phyloP scores from a whole-genome alignment of 805 yeast genomes.

The Helenozyma rhizophorensis region DNA sequence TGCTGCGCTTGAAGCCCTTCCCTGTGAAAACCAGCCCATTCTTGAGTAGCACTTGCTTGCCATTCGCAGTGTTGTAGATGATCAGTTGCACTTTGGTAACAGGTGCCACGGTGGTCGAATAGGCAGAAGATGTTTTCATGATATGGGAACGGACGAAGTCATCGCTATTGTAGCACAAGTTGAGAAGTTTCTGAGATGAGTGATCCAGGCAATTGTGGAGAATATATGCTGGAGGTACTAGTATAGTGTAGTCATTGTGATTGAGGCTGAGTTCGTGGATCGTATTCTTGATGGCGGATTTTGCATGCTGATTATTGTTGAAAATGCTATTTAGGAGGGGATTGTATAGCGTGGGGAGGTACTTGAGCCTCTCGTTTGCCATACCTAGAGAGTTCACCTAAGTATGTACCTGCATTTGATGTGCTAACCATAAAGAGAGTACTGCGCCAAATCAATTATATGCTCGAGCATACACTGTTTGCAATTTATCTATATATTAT shows the following conservation, averaged over 20 bases:
- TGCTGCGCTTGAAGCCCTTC: conserved; percentile 50
- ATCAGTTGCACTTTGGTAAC: conserved; percentile 33
- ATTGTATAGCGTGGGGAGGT: conserved; percentile 53
- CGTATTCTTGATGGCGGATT: conserved; percentile 45
- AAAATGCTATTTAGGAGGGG: conserved; percentile 64
- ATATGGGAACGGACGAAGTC: conserved; percentile 66
- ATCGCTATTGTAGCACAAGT: conserved; percentile 48
- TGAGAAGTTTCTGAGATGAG: conserved; percentile 30
- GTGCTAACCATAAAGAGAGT: too few relatives aligned
- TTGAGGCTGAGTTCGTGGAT: conserved; percentile 37
- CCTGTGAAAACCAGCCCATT: conserved; percentile 53
- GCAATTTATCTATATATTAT: neutral
- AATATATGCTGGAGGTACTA: conserved; percentile 59
- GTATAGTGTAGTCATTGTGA: conserved; percentile 50
- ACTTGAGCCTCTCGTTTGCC: conserved; percentile 13
- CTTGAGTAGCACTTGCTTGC: conserved; percentile 51
- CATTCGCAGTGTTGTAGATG: conserved; percentile 51
- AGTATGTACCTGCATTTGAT: too few relatives aligned
- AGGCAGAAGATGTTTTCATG: conserved; percentile 24
- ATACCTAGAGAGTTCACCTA: neutral
- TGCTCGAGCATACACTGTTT: too few relatives aligned
- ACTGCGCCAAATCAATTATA: too few relatives aligned
- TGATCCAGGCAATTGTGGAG: conserved; percentile 35
- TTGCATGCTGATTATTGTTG: conserved; percentile 48
- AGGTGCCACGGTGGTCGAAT: conserved; percentile 20